Conservation (phyloP, 495 filamentous ascomycete species). For the Bathelium albidoporum region DNA sequence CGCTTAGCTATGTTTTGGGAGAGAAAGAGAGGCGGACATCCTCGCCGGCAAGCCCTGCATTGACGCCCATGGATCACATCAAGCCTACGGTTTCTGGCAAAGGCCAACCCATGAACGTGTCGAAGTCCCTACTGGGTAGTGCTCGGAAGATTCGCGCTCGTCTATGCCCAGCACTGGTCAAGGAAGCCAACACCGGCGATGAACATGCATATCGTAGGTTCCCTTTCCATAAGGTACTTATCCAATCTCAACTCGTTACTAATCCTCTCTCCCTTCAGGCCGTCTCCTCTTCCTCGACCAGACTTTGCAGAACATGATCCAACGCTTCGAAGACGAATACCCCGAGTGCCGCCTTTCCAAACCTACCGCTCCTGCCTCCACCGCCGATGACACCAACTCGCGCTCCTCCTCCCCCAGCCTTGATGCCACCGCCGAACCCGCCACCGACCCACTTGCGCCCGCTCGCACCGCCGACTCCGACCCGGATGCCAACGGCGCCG, state of each 20-base stretch:
- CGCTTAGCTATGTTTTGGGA: conserved; percentile 76
- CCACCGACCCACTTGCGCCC: conserved; percentile 28
- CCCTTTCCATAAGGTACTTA: background rate
- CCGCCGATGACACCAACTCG: no score
- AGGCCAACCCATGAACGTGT: conserved; percentile 80
- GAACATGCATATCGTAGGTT: conserved; percentile 68
- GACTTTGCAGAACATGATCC: conserved; percentile 81
- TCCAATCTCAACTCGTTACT: background rate
- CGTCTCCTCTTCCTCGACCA: conserved; percentile 83
- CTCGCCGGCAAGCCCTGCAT: conserved; percentile 38
- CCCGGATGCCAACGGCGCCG: conserved; percentile 30
- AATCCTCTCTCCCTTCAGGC: conserved; percentile 35
- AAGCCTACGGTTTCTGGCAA: conserved; percentile 36
- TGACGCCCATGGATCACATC: conserved; percentile 42
- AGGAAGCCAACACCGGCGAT: conserved; percentile 57
- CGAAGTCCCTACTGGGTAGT: conserved; percentile 71
- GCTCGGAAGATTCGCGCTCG: conserved; percentile 78
- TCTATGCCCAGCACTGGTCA: conserved; percentile 73
- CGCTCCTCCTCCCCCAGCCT: conserved; percentile 23
- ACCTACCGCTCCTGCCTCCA: conserved; percentile 10
- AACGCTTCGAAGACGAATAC: conserved; percentile 91
- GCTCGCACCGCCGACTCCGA: conserved; percentile 5
- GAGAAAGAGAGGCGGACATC: conserved; percentile 48
- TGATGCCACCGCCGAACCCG: conserved; percentile 31
- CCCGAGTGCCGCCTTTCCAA: conserved; percentile 67